phyloP scores from a whole-genome alignment of 352 stramenopile genomes.

The Phytophthora boehmeriae region DNA sequence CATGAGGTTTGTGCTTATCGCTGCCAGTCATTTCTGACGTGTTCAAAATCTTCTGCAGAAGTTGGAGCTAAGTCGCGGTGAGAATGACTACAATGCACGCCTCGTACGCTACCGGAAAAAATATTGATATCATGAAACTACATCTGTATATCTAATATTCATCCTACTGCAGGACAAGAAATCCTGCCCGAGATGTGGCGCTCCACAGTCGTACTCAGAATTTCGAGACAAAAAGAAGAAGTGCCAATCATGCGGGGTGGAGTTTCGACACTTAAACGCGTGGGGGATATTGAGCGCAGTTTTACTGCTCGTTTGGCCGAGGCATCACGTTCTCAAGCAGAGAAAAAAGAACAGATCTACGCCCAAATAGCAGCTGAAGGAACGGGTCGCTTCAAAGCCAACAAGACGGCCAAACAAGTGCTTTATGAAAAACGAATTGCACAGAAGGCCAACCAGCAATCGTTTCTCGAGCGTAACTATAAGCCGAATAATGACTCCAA shows the following conservation, averaged over 20 bases:
- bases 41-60: constrained; percentile 40
- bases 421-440: constrained; percentile 71
- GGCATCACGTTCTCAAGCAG: constrained; percentile 38
- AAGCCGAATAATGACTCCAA: constrained; percentile 48
- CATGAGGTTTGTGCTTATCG: not conserved
- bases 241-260: constrained; percentile 77
- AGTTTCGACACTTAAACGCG: constrained; percentile 74
- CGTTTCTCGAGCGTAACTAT: constrained; percentile 77
- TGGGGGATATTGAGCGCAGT: constrained; percentile 75
- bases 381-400: constrained; percentile 30
- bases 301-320: constrained; percentile 73
- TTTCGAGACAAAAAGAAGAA: constrained; percentile 89
- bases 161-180: constrained; percentile 70
- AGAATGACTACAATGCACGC: constrained; percentile 76
- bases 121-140: not conserved
- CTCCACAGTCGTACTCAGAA: constrained; percentile 80
- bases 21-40: constrained; percentile 5
- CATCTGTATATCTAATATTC: too few species aligned
- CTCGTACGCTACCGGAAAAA: constrained; percentile 31
- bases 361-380: constrained; percentile 47
- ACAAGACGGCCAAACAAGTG: constrained; percentile 64
- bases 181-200: constrained; percentile 67
- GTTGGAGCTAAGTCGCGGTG: constrained; percentile 69
- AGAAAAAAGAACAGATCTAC: constrained; percentile 61
- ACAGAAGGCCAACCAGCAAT: constrained; percentile 55